These are phyloP conservation scores for Kwoniella shandongensis DNA, from an alignment of 768 basidiomycete species.

Conservation along the genomic window DNA sequence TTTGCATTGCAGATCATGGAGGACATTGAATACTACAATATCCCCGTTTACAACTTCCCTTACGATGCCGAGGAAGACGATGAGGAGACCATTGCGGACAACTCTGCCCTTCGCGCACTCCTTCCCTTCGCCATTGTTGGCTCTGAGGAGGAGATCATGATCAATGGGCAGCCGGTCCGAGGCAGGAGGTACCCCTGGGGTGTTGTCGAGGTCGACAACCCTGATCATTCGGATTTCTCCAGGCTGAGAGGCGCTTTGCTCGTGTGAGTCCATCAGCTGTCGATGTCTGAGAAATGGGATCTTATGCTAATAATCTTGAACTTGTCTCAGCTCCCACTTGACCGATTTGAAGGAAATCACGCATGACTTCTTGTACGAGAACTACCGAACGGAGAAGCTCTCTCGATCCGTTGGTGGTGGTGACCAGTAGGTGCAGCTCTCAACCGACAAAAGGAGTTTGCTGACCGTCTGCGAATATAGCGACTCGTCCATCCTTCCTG, in stretches of 20 bases:
- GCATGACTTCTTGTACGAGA: constrained; percentile 83
- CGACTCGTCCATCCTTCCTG: constrained; percentile 83
- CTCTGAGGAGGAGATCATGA: constrained; percentile 92
- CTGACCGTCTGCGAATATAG: constrained; percentile 7
- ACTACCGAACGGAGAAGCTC: constrained; percentile 95
- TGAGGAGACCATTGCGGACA: constrained; percentile 96
- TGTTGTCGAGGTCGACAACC: constrained; percentile 96
- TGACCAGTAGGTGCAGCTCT: constrained; percentile 60
- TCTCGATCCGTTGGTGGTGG: constrained; percentile 83
- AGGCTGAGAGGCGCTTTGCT: constrained; percentile 86
- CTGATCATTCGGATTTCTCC: constrained; percentile 99
- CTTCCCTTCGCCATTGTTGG: constrained; percentile 97
- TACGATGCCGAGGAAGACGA: constrained; percentile 99
- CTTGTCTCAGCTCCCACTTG: constrained; percentile 71
- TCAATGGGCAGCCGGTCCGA: constrained; percentile 80
- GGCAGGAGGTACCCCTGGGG: constrained; percentile 99
- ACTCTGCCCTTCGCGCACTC: constrained; percentile 86
- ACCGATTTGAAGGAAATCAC: constrained; percentile 88
- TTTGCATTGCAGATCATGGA: constrained; percentile 79
- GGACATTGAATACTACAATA: constrained; percentile 97
- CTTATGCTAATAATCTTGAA: neutral
- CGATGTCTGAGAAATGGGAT: constrained; percentile 31
- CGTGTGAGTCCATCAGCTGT: constrained; percentile 83
- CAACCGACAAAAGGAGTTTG: neutral
- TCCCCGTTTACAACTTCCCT: constrained; percentile 99